Evolutionary conservation across 225 moss, liverwort and hornwort species (phyloP).

Genomic region (Physcomitrellopsis africana): DNA sequence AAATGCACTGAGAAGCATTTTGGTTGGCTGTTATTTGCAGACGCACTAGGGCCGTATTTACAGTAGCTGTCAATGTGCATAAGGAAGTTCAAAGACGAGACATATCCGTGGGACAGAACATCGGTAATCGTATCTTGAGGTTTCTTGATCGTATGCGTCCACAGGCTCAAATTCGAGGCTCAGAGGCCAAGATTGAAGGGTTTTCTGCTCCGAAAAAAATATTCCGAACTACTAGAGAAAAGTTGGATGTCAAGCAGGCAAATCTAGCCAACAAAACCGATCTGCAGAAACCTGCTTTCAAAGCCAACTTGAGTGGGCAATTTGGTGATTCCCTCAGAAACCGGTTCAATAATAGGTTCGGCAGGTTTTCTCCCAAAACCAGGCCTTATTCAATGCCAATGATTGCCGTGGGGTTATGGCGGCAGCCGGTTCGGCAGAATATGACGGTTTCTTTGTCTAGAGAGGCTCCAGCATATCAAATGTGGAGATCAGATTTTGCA

Average conservation of each 20-base stretch:
- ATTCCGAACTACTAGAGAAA: constrained; percentile 33
- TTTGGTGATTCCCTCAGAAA: constrained; percentile 55
- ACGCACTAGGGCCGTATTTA: constrained; percentile 72
- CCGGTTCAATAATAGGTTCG: constrained; percentile 46
- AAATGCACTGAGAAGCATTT: constrained; percentile 17
- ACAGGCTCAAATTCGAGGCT: constrained; percentile 91
- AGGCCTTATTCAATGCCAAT: constrained; percentile 55
- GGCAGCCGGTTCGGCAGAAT: constrained; percentile 66
- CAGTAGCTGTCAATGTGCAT: constrained; percentile 82
- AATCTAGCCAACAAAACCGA: constrained; percentile 39
- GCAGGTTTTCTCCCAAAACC: constrained; percentile 51
- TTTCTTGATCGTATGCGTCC: constrained; percentile 87
- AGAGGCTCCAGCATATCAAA: constrained; percentile 27
- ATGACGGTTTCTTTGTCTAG: constrained; percentile 37
- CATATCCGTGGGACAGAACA: constrained; percentile 77
- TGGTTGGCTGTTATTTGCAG: constrained; percentile 53
- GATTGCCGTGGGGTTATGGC: constrained; percentile 68
- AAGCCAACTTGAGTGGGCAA: constrained; percentile 50
- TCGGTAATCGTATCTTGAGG: constrained; percentile 83
- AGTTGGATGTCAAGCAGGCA: constrained; percentile 41
- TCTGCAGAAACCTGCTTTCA: constrained; percentile 52
- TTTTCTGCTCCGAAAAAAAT: constrained; percentile 28
- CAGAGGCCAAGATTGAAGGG: constrained; percentile 32
- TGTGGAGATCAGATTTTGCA: constrained; percentile 41
- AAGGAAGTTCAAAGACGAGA: constrained; percentile 93